These are phyloP conservation scores for Cladosporium oxysporum DNA, from an alignment of 2,329 filamentous ascomycete species.

Conservation along the genomic window DNA sequence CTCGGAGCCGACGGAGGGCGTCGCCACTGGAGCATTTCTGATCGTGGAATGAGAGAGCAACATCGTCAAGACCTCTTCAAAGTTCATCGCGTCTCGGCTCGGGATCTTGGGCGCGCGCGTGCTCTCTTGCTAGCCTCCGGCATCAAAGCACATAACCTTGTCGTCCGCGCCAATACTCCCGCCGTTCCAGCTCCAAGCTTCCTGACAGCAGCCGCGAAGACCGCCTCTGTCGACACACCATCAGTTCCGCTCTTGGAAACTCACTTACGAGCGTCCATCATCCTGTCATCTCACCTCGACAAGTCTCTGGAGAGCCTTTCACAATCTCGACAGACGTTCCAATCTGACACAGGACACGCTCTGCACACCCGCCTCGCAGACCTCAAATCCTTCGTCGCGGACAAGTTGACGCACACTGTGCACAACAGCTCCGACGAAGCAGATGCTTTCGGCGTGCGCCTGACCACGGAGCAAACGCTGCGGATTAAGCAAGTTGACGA, in stretches of 20 bases:
- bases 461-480: slow-evolving; percentile 75
- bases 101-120: slow-evolving; percentile 78
- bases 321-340: slow-evolving; percentile 54
- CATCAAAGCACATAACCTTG: slow-evolving; percentile 85
- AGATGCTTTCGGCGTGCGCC: slow-evolving; percentile 73
- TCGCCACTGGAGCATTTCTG: slow-evolving; percentile 61
- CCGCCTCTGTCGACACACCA: slow-evolving; percentile 45
- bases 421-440: slow-evolving; percentile 73
- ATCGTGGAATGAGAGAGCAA: slow-evolving; percentile 37
- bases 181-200: slow-evolving; percentile 38
- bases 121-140: slow-evolving; percentile 79
- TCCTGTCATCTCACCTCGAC: slow-evolving; percentile 51
- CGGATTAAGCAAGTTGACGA: slow-evolving; percentile 80
- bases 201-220: slow-evolving; percentile 41
- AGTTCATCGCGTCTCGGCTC: slow-evolving; percentile 56
- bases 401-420: slow-evolving; percentile 60
- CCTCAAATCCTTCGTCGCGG: slow-evolving; percentile 50
- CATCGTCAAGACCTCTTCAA: slow-evolving; percentile 41
- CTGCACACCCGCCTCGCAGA: slow-evolving; percentile 47
- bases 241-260: slow-evolving; percentile 13
- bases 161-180: slow-evolving; percentile 60
- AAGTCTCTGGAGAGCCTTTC: slow-evolving; percentile 43
- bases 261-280: slow-evolving; percentile 46
- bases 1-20: slow-evolving; percentile 32
- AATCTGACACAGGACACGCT: slow-evolving; percentile 45